A percentile compares a stretch with the other conserved stretches of the same genome.
Conservation (phyloP, 495 filamentous ascomycete genomes). For the Ramalina intermedia region DNA sequence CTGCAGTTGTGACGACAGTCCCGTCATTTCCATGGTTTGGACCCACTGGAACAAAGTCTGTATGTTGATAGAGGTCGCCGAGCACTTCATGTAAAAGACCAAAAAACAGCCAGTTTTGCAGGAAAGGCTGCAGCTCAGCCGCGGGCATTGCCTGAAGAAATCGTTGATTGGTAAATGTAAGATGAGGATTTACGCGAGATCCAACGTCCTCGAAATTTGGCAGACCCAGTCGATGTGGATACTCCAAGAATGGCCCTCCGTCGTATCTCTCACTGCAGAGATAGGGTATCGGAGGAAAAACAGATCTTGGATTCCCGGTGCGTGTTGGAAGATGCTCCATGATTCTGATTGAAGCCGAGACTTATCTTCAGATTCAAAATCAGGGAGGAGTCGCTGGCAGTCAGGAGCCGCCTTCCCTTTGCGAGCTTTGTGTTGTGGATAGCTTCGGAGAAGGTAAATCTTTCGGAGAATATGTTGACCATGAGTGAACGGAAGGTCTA, state of each 20-base stretch:
- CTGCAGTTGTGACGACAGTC: slow-evolving; percentile 1
- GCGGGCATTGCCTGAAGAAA: neutral
- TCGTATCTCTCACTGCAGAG: neutral
- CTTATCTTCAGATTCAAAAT: no score
- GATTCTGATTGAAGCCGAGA: neutral
- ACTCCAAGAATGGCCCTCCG: neutral
- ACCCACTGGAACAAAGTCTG: no score
- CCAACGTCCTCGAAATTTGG: no score
- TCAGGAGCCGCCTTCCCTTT: no score
- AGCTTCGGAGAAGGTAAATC: no score
- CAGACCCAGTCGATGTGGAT: neutral
- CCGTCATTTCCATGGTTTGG: no score
- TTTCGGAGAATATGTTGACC: no score
- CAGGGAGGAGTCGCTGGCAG: no score
- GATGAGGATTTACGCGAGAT: no score
- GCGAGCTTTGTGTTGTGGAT: no score
- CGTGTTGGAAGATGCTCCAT: slow-evolving; percentile 3
- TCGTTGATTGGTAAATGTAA: no score
- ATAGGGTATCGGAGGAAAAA: neutral
- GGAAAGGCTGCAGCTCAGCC: slow-evolving; percentile 1
- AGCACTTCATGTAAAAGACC: slow-evolving; percentile 5
- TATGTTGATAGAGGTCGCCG: slow-evolving; percentile 1
- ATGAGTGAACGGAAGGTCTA: no score
- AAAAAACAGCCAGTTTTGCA: slow-evolving; percentile 9
- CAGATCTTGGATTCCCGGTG: neutral